Conservation (phyloP, 2,329 filamentous ascomycete genomes). For the Sporothrix mexicana region DNA sequence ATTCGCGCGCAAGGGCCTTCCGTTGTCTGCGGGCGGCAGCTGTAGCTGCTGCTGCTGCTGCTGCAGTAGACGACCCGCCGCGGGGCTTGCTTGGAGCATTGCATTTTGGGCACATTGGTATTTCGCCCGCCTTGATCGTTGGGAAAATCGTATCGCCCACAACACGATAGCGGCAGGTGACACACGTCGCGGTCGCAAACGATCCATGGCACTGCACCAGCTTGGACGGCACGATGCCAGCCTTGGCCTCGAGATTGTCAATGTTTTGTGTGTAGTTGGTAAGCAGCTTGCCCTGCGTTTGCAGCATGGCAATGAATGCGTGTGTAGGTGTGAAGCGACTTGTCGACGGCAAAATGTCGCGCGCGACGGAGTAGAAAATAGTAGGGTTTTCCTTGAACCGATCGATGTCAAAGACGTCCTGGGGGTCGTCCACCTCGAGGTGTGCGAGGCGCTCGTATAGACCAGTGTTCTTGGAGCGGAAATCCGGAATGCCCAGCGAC, state of each 20-base stretch:
- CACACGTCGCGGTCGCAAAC: slow-evolving; percentile 89
- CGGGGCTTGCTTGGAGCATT: slow-evolving; percentile 53
- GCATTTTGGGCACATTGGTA: slow-evolving; percentile 80
- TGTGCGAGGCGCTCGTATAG: slow-evolving; percentile 85
- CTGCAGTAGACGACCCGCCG: not conserved
- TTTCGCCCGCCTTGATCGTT: slow-evolving; percentile 75
- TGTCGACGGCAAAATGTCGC: slow-evolving; percentile 83
- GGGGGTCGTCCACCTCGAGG: slow-evolving; percentile 79
- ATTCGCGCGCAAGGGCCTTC: slow-evolving; percentile 24
- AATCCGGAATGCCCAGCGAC: slow-evolving; percentile 94
- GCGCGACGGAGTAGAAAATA: slow-evolving; percentile 87
- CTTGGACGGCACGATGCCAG: slow-evolving; percentile 80
- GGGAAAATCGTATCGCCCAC: slow-evolving; percentile 78
- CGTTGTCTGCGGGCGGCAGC: slow-evolving; percentile 47
- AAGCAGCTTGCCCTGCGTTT: slow-evolving; percentile 85
- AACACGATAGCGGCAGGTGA: slow-evolving; percentile 77
- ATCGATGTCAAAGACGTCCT: slow-evolving; percentile 92
- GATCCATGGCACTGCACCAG: slow-evolving; percentile 96
- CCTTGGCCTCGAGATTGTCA: slow-evolving; percentile 89
- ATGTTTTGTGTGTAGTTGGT: slow-evolving; percentile 99
- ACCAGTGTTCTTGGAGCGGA: slow-evolving; percentile 89
- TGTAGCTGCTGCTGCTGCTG: not conserved
- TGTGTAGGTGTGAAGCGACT: slow-evolving; percentile 89
- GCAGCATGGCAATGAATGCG: slow-evolving; percentile 87
- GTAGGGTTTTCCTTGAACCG: slow-evolving; percentile 85